phyloP scores from a whole-genome alignment of 768 basidiomycete species.

The Boletus sensibilis region DNA sequence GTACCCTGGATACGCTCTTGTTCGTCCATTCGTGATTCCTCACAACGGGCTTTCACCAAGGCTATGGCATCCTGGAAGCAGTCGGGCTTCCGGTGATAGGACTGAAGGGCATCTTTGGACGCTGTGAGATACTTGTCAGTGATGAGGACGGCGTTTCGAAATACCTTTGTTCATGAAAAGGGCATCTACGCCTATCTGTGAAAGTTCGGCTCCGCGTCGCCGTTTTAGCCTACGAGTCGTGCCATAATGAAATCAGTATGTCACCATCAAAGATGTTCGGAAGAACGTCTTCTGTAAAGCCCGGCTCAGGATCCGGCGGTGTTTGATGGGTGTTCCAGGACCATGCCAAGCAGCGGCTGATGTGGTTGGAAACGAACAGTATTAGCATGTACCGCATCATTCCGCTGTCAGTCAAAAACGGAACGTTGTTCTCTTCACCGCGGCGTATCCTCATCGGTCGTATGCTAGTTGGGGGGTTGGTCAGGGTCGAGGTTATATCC shows the following conservation, averaged over 20 bases:
- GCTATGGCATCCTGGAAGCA: slow-evolving; percentile 59
- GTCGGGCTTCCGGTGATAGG: slow-evolving; percentile 51
- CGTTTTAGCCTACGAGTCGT: slow-evolving; percentile 11
- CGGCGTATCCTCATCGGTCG: background rate
- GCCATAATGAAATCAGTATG: slow-evolving; percentile 8
- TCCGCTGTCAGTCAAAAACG: background rate
- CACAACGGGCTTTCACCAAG: slow-evolving; percentile 49
- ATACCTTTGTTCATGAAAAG: slow-evolving; percentile 18
- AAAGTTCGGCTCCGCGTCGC: slow-evolving; percentile 16
- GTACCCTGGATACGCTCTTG: slow-evolving; percentile 60
- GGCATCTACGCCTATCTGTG: slow-evolving; percentile 20
- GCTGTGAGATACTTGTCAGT: slow-evolving; percentile 12
- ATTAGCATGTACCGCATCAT: slow-evolving; percentile 8
- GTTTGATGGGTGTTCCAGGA: slow-evolving; percentile 30
- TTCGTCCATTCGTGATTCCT: slow-evolving; percentile 58
- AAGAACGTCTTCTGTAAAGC: slow-evolving; percentile 1
- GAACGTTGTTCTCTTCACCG: background rate
- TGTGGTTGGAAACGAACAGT: slow-evolving; percentile 13
- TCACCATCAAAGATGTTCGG: slow-evolving; percentile 25
- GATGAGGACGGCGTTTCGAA: slow-evolving; percentile 4
- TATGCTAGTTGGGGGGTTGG: too few species aligned
- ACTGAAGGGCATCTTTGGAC: slow-evolving; percentile 40
- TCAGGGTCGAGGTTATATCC: too few species aligned
- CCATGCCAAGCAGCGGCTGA: slow-evolving; percentile 24
- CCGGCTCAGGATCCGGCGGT: slow-evolving; percentile 14